Percentiles rank a stretch among this genome's conserved stretches.
These are phyloP conservation scores for Erucastrum elatum DNA, from an alignment of 345 rosid species.

Conservation along the genomic window DNA sequence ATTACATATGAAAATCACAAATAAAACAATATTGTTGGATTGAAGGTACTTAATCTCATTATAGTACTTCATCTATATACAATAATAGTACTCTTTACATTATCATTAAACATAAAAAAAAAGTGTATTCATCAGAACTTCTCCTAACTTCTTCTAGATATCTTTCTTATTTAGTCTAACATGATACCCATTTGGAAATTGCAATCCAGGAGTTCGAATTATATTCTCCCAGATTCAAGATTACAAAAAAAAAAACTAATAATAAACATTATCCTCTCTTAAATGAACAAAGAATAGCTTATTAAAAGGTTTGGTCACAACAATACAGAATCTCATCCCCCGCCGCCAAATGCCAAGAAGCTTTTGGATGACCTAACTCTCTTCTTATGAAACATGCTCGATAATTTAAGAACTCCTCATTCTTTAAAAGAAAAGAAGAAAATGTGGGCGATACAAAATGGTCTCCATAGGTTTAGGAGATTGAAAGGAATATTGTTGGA, in stretches of 20 bases:
- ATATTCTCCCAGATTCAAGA: conserved; percentile 48
- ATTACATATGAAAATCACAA: too few relatives aligned
- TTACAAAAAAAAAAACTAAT: background rate
- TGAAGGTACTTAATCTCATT: background rate
- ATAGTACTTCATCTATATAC: conserved; percentile 1
- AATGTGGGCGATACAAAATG: conserved; percentile 34
- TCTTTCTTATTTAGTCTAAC: conserved; percentile 54
- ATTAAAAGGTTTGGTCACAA: background rate
- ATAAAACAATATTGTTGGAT: background rate
- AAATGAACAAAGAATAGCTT: background rate
- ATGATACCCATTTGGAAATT: conserved; percentile 77
- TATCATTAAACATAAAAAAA: background rate
- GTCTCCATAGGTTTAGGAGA: conserved; percentile 57
- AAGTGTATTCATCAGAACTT: background rate
- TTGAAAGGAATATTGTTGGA: conserved; percentile 95
- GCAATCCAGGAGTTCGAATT: conserved; percentile 80
- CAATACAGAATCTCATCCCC: too few relatives aligned
- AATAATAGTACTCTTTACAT: background rate
- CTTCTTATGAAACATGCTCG: conserved; percentile 43
- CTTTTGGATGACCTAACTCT: too few relatives aligned
- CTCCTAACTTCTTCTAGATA: background rate
- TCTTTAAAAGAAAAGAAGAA: conserved; percentile 44
- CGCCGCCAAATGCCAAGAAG: too few relatives aligned
- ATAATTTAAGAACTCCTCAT: conserved; percentile 55
- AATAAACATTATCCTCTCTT: conserved; percentile 24